Conservation (phyloP, 345 rosid species). For the Acer negundo region DNA sequence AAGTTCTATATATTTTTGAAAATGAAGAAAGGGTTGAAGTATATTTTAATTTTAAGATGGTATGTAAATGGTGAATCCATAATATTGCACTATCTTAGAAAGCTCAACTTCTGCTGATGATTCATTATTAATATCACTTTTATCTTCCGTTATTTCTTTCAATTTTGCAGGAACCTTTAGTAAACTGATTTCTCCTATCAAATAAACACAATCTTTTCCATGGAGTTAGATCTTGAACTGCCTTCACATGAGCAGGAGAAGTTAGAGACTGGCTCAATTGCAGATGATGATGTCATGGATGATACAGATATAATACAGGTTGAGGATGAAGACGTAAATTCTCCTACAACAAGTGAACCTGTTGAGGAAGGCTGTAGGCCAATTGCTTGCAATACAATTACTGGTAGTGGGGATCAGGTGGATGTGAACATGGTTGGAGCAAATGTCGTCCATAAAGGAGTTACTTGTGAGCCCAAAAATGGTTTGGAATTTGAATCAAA, state of each 20-base stretch:
- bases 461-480: constrained; percentile 27
- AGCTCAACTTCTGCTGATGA: not conserved
- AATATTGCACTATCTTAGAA: not conserved
- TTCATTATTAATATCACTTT: not conserved
- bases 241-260: constrained; percentile 28
- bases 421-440: constrained; percentile 15
- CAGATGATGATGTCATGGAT: constrained; percentile 15
- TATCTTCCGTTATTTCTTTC: not conserved
- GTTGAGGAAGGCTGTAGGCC: constrained; percentile 15
- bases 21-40: not conserved
- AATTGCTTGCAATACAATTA: constrained; percentile 5
- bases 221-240: constrained; percentile 42
- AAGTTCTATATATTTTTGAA: not conserved
- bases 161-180: constrained; percentile 20
- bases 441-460: constrained; percentile 16
- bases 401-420: constrained; percentile 14
- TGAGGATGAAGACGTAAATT: constrained; percentile 20
- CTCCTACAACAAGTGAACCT: constrained; percentile 20
- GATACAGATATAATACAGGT: constrained; percentile 13
- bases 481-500: constrained; percentile 48
- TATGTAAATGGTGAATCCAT: not conserved
- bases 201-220: constrained; percentile 3
- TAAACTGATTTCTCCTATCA: not conserved
- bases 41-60: not conserved
- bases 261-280: constrained; percentile 15